Base-by-base conservation (phyloP, 2,329 filamentous ascomycete species). In the Bisporella sp. region DNA sequence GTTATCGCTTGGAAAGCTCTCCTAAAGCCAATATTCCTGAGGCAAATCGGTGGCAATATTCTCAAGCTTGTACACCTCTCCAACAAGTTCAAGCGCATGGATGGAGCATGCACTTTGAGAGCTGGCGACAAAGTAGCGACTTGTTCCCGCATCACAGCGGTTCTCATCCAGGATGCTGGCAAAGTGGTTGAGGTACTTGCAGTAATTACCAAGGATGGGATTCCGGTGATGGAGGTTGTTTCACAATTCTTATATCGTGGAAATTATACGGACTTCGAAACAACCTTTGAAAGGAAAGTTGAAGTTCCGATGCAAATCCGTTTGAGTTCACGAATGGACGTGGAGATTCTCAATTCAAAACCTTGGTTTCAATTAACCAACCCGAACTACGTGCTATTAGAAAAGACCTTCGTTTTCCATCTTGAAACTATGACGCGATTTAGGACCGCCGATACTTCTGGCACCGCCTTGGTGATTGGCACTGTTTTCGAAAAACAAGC, bases 161-260 rank as follows among this genome's bases (percentile, higher is more conserved):
- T 97, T 62, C 85, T 96, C 74, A 97, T 96, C 73, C 90, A 96
- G 68, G 89, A 95, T 9, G 88, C 91, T 54, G 92, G 92, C 45
- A 97, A 97, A 77, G 95, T 96, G 89, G 92, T 97, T n/a, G 92
- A 96, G 71, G 90, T 97, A 8, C 95, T 89, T 63, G 93, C 91
- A 53, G 96, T 90, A 6, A 95, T 97, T 62, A 84, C 78, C 48
- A 85, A 91, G 40, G 81, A 90, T 48, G 85, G 84, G 21, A 70
- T 87, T 68, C 77, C 89, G 4, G 87, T 97, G 57, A 96, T 97
- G 91, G 89, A 96, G 66, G 91, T 97, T 30, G 96, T 89, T 9
- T 95, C 89, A 56, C 90, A 96, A 68, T 97, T 97, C 78, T 69
- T 97, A 60, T 97, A 96, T 76, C 85, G 92, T 39, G 92, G 93